A percentile compares a stretch with the other conserved stretches of the same genome.
Conservation (phyloP, 441 rosid genomes). For the Macaranga tanarius region DNA sequence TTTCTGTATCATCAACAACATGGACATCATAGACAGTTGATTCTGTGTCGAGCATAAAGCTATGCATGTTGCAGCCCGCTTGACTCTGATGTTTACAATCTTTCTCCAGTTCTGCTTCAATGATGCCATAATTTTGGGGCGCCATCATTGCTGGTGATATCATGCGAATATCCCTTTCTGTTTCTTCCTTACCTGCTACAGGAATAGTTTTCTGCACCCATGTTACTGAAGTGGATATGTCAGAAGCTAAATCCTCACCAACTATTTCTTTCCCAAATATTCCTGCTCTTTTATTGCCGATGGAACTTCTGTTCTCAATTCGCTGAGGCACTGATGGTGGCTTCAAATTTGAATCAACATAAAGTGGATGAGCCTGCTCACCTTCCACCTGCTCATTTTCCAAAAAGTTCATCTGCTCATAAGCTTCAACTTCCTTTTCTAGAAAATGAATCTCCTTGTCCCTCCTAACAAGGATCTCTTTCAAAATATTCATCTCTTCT, state of each 20-base stretch:
- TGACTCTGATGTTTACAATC: constrained; percentile 27
- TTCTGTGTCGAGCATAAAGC: constrained; percentile 36
- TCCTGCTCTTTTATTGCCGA: constrained; percentile 28
- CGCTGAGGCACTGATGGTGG: constrained; percentile 15
- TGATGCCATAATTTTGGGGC: constrained; percentile 13
- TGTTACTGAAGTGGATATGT: constrained; percentile 18
- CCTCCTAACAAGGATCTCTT: constrained; percentile 72
- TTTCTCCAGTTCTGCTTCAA: constrained; percentile 29
- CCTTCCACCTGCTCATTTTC: constrained; percentile 37
- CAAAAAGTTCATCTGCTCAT: constrained; percentile 44
- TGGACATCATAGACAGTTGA: constrained; percentile 55
- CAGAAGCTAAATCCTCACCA: constrained; percentile 25
- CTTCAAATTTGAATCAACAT: constrained; percentile 29
- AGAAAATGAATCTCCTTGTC: constrained; percentile 77
- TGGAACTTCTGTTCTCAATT: constrained; percentile 19
- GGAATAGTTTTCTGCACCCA: constrained; percentile 5
- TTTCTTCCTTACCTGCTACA: constrained; percentile 8
- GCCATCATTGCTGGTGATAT: constrained; percentile 19
- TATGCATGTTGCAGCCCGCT: constrained; percentile 11
- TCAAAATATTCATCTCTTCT: constrained; percentile 81
- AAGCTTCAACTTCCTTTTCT: constrained; percentile 71
- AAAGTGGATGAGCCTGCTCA: constrained; percentile 16
- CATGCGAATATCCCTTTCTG: constrained; percentile 16
- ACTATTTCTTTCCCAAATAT: constrained; percentile 39
- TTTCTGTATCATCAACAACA: constrained; percentile 46